Percentiles rank a stretch among this genome's conserved stretches.
Evolutionary conservation across 208 protist species (phyloP).

Genomic region (Trypanosoma grayi): DNA sequence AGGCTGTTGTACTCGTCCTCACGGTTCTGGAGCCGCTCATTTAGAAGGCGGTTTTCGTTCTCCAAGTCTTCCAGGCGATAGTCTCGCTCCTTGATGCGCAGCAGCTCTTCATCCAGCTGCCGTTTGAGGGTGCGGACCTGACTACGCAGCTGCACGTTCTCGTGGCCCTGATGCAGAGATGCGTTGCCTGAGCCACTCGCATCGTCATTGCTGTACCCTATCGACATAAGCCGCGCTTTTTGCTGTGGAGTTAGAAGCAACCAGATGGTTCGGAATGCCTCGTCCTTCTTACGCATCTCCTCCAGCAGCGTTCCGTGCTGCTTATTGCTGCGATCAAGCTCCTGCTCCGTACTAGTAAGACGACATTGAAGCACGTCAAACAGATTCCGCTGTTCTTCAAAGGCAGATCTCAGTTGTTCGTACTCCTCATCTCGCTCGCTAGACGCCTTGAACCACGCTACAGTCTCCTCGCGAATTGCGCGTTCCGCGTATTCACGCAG

Average conservation of each 20-base stretch:
- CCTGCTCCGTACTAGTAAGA: constrained; percentile 38
- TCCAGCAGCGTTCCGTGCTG: constrained; percentile 22
- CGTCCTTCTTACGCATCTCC: constrained; percentile 33
- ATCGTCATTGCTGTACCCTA: constrained; percentile 19
- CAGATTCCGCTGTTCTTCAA: constrained; percentile 39
- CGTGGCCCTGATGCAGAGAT: constrained; percentile 26
- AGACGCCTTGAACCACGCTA: constrained; percentile 31
- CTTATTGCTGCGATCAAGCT: constrained; percentile 37
- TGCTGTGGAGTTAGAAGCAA: constrained; percentile 41
- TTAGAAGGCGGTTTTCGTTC: constrained; percentile 17
- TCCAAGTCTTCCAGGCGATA: constrained; percentile 31
- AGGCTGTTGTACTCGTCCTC: constrained; percentile 28
- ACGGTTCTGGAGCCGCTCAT: constrained; percentile 12
- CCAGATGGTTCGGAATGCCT: constrained; percentile 42
- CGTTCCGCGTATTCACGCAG: constrained; percentile 34
- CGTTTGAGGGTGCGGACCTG: constrained; percentile 19
- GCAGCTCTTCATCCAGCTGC: constrained; percentile 23
- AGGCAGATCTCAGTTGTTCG: constrained; percentile 35
- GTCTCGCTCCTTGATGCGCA: constrained; percentile 13
- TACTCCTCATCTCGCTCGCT: constrained; percentile 30
- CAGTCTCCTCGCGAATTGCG: constrained; percentile 39
- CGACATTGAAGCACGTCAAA: constrained; percentile 38
- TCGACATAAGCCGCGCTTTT: constrained; percentile 41
- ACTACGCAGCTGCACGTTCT: constrained; percentile 32
- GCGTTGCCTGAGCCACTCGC: neutral